Evolutionary conservation across 805 yeast species (phyloP), one percentile per base, ranked within the genome.

Genomic region (Scheffersomyces amazonensis): DNA sequence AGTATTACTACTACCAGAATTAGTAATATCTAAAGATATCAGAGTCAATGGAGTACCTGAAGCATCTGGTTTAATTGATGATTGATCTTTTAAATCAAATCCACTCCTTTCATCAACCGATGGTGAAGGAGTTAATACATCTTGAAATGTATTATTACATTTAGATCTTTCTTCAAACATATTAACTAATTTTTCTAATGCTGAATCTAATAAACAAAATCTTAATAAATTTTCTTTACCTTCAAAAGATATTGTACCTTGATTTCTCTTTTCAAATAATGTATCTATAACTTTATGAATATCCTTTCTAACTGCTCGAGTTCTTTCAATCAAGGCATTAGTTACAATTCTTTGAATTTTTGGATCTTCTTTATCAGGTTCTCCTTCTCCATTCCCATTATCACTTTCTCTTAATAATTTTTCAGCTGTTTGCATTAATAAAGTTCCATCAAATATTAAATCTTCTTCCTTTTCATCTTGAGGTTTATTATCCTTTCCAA

Each of bases 381-480:
- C 63, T 54, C 50, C 60, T 58, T 64, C 58, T n/a, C n/a, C n/a
- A n/a, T n/a, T n/a, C n/a, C n/a, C n/a, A 31, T 61, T 64, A 38
- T 73, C 66, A 32, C 62, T 56, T 35, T 63, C 65, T 22, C 53
- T 76, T 38, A 85, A 58, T 38, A 85, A 58, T 42, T 78, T 76
- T 43, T 81, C 88, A 0, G 90, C 91, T 2, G 87, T 76, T 55
- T 82, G 83, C 50, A 87, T 81, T 34, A 85, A 68, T 40, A 85
- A 63, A 0, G 88, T 75, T 5, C 91, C 93, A 61, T 84, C 91
- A 55, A 81, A 83, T 57, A 85, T 71, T 34, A 85, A 66, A 46
- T 85, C 91, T 54, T 68, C 72, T 57, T 54, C 52, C 24, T 52
- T 43, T 10, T 56, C 55, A 15, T 44, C 39, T 5, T 37, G 36